Base-by-base conservation (phyloP, 2,329 filamentous ascomycete species). In the Phialophora expanda region DNA sequence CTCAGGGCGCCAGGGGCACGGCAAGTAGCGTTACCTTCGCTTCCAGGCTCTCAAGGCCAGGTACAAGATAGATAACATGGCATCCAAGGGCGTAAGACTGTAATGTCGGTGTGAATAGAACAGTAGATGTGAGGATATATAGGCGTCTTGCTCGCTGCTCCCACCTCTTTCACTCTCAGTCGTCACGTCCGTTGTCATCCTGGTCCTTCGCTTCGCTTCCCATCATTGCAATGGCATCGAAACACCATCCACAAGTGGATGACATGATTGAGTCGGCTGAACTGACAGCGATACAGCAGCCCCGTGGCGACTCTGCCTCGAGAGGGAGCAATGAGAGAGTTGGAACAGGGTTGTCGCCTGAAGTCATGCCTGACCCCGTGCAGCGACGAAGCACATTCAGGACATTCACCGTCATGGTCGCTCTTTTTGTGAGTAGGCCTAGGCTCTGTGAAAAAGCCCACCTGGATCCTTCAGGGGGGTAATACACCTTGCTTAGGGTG, bases 331-430 rank as follows among this genome's bases (percentile, higher is more conserved):
- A 17, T 17, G 55, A 57, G n/a, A 17, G n/a, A 14, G 28, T 20
- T 9, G 26, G 7, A 9, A n/a, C 17, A 12, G 38, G 12, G 24
- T 48, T 14, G 14, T 22, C 56, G 12, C 41, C 56, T 30, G 24
- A 34, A 12, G 48, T 51, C 48, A 17, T 26, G 20, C 8, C 53
- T 30, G 51, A 30, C 28, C 38, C 54, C 22, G 26, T 24, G 17
- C 53, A 58, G 17, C 62, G 22, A 61, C 71, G 72, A 44, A 71
- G 71, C 54, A 72, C 63, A 32, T n/a, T 75, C 22, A 70, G 70
- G 50, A 68, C 73, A 20, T 54, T 71, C 6, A 69, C 72, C 20
- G 73, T 74, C 26, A 75, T 75, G 73, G 48, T 70, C 59, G 73
- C 72, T 14, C 72, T 75, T 38, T 70, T 73, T 56, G 73, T 75